Conservation (phyloP, 805 yeast species). For the Pichia paraexigua region DNA sequence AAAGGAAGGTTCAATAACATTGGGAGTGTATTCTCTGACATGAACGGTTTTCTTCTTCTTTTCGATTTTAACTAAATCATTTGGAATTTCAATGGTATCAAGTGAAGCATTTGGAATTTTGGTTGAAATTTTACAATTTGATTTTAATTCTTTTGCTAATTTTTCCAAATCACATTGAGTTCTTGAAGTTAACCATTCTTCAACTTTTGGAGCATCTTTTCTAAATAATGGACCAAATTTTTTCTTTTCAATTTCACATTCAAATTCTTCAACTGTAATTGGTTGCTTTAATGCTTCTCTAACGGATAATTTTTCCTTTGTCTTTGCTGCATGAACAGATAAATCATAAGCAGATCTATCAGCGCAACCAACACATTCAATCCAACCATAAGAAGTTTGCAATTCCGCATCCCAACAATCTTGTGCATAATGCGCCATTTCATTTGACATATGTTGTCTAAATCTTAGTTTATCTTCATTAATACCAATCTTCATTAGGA, state of each 20-base stretch:
- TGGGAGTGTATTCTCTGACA: conserved; percentile 91
- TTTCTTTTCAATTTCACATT: conserved; percentile 85
- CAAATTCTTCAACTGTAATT: conserved; percentile 69
- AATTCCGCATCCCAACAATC: conserved; percentile 99
- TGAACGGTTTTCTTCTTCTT: conserved; percentile 79
- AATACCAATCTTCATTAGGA: conserved; percentile 84
- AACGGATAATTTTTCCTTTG: conserved; percentile 91
- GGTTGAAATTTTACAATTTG: conserved; percentile 57
- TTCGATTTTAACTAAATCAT: conserved; percentile 63
- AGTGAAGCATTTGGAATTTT: conserved; percentile 57
- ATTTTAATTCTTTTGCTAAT: conserved; percentile 58
- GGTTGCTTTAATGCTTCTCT: conserved; percentile 88
- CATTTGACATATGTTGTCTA: conserved; percentile 98
- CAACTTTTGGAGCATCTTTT: conserved; percentile 91
- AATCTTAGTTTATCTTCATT: conserved; percentile 78
- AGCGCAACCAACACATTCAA: conserved; percentile 99
- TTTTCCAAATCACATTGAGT: conserved; percentile 81
- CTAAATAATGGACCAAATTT: conserved; percentile 97
- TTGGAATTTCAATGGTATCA: conserved; percentile 54
- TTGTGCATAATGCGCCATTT: conserved; percentile 99
- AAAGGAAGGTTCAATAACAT: conserved; percentile 97
- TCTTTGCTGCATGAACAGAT: conserved; percentile 89
- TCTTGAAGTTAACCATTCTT: conserved; percentile 64
- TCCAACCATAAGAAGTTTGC: conserved; percentile 96
- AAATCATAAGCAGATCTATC: conserved; percentile 98